A percentile compares a stretch with the other conserved stretches of the same genome.
Evolutionary conservation across 176 grass and related monocot genomes (phyloP).

Genomic region (Otatea glauca): DNA sequence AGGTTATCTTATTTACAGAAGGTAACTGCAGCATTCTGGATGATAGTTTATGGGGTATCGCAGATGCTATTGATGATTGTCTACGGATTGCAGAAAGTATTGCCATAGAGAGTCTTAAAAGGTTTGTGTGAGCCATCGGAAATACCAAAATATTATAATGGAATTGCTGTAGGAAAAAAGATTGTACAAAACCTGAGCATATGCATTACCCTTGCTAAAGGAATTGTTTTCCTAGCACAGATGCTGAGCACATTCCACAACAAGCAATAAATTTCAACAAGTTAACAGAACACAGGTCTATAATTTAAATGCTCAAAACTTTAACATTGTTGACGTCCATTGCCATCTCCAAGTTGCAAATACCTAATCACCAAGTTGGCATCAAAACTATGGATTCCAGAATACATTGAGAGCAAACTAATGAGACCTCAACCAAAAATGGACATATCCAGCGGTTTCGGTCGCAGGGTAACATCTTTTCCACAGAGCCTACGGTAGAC

Average conservation of each 20-base stretch:
- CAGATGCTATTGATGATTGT: no score
- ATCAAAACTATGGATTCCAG: constrained; percentile 52
- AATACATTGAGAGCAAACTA: constrained; percentile 41
- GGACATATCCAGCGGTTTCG: constrained; percentile 28
- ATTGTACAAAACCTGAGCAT: no score
- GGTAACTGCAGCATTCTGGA: no score
- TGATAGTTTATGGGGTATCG: no score
- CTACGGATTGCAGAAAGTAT: no score
- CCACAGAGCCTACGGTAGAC: constrained; percentile 46
- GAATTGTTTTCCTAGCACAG: not conserved
- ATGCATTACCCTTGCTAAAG: not conserved
- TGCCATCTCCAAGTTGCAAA: constrained; percentile 17
- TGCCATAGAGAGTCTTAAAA: no score
- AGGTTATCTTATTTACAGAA: no score
- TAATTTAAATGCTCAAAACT: constrained; percentile 64
- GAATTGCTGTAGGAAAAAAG: no score
- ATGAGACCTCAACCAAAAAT: constrained; percentile 21
- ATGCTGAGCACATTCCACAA: not conserved
- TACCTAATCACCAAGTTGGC: constrained; percentile 44
- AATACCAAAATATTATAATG: no score
- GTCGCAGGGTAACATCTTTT: constrained; percentile 66
- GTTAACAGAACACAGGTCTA: not conserved
- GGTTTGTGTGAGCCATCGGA: no score
- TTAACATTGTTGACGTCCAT: constrained; percentile 41
- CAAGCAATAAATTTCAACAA: not conserved